phyloP scores from a whole-genome alignment of 2,329 filamentous ascomycete genomes.

The Periglandula ipomoeae region DNA sequence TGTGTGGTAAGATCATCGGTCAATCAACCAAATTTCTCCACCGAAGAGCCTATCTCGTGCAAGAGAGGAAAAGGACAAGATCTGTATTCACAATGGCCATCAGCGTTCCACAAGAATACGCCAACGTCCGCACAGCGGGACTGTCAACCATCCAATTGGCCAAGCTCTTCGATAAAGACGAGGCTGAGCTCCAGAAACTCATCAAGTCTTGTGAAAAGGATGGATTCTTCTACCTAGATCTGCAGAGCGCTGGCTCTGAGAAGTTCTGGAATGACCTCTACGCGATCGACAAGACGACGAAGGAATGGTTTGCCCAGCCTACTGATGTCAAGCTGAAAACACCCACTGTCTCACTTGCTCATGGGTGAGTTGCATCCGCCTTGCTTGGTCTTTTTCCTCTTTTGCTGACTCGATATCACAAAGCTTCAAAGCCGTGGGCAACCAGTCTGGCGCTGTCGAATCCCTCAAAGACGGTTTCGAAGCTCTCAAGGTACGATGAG shows the following conservation, averaged over 20 bases:
- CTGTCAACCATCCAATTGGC: slow-evolving; percentile 1
- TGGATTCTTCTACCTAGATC: slow-evolving; percentile 6
- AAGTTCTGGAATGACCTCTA: not conserved
- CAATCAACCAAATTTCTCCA: no score
- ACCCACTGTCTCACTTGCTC: not conserved
- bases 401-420: no score
- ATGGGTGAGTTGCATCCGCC: not conserved
- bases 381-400: no score
- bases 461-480: slow-evolving; percentile 1
- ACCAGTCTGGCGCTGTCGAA: slow-evolving; percentile 1
- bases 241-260: not conserved
- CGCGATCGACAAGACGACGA: not conserved
- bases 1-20: no score
- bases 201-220: not conserved
- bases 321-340: not conserved
- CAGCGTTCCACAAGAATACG: not conserved
- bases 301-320: not conserved
- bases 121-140: not conserved
- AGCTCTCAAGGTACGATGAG: slow-evolving; percentile 2
- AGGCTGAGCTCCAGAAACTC: not conserved
- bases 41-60: no score
- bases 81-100: not conserved
- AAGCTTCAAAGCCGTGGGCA: slow-evolving; percentile 4
- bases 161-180: slow-evolving; percentile 1
- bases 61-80: no score